Evolutionary conservation across 2,329 filamentous ascomycete species (phyloP).

Genomic region (Apiospora marii): DNA sequence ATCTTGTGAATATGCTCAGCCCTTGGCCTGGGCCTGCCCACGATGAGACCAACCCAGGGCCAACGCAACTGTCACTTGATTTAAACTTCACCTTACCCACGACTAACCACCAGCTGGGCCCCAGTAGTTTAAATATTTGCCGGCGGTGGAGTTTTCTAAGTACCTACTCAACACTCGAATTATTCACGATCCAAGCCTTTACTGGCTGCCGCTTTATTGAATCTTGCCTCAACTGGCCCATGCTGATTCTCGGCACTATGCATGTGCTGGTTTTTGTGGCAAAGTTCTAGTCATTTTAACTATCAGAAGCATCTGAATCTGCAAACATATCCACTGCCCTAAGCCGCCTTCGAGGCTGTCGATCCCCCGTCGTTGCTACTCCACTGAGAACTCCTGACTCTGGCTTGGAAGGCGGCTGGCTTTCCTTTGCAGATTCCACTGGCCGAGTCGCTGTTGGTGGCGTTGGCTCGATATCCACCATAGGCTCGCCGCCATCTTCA

Average conservation of each 20-base stretch:
- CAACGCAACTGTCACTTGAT: background rate
- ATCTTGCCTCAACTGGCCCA: background rate
- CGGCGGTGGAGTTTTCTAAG: background rate
- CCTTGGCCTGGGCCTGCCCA: background rate
- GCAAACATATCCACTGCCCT: slow-evolving; percentile 89
- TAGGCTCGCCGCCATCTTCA: slow-evolving; percentile 46
- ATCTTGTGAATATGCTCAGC: background rate
- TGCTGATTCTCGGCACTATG: background rate
- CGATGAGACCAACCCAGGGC: background rate
- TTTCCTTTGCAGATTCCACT: background rate
- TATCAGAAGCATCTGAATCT: slow-evolving; percentile 66
- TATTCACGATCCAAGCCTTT: background rate
- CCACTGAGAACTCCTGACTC: slow-evolving; percentile 31
- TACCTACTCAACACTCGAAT: background rate
- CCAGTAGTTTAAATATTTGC: background rate
- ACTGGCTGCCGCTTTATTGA: background rate
- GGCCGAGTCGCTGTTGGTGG: slow-evolving; percentile 24
- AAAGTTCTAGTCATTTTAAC: background rate
- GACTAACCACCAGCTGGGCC: background rate
- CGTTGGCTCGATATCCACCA: slow-evolving; percentile 40
- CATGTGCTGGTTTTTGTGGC: background rate
- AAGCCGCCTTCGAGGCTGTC: slow-evolving; percentile 65
- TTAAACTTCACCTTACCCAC: background rate
- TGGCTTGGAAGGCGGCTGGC: slow-evolving; percentile 23
- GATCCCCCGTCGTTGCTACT: slow-evolving; percentile 41